Base-by-base conservation (phyloP, 768 basidiomycete genomes). In the Suillus fuscotomentosus region DNA sequence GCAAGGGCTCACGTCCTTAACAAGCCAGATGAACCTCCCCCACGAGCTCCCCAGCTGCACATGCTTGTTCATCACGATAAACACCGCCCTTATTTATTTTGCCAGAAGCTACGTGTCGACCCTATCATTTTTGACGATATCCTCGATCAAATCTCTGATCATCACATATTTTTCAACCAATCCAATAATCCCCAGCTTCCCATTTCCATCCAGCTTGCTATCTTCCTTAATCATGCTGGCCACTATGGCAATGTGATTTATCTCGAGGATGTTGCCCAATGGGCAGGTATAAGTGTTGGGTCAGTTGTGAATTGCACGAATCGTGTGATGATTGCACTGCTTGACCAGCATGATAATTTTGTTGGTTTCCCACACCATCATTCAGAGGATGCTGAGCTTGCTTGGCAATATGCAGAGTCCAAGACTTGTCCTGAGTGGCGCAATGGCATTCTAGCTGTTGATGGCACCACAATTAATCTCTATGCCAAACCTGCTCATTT, bases 371-470 rank as follows among this genome's bases (percentile, higher is more conserved):
- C 60, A 17, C 64, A 48, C 47, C 47, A 15, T 11, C 57, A 67
- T 31, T 60, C 60, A 22, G 61, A 51, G 15, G 61, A 62, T 41
- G 42, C 48, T n/a, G 61, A 62, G 50, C 34, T 24, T n/a, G 79
- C 80, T 31, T 79, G 76, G 72, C 14, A 31, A 4, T 82, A 77
- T 79, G 76, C 80, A 6, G 70, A 76, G 54, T 34, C 60, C 2
- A 69, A 72, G 15, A 76, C 76, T 1, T 81, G 80, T 63, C 31
- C 55, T 6, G 72, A 66, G 0, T 82, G 78, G 80, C 59, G 75
- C 1, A 47, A 78, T 63, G 79, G 79, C 0, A 81, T 73, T 73
- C 73, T 70, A 53, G 63, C 80, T 60, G 76, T 79, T 54, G 79
- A 81, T 68, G 79, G 80, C 2, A 80, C 80, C 11, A 53, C 48